Evolutionary conservation across 164 flowering plant species (phyloP), one percentile per base, ranked within the genome.

Genomic region (Taxillus chinensis): DNA sequence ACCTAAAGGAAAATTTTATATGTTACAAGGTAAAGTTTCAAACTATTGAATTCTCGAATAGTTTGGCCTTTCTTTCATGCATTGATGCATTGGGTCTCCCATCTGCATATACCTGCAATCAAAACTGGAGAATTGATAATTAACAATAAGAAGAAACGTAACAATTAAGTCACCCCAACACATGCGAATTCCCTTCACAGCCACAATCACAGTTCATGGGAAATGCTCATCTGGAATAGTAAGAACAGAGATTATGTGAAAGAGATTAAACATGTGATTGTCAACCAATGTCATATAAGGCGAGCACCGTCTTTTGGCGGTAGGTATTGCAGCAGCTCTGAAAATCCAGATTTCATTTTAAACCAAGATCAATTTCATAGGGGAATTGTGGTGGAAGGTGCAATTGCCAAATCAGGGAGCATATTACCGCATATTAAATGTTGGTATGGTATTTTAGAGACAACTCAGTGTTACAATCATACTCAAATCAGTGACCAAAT

Each of bases 321-420:
- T 82, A 38, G 91, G 92, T 64, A 89, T 85, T 43, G 86, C 76
- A 71, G 88, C 85, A 57, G 92, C 92, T 80, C 96, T 91, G 75
- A 12, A 64, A 66, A 60, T 16, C 61, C 60, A 50, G 39, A 51
- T 65, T 64, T 17, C 13, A 15, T 43, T 51, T 38, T 46, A 49
- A 13, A 39, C 58, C 3, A 41, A 62, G 50, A 7, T 48, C 13
- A 27, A 27, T 27, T 27, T 27, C 27, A 27, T 27, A 27, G 27
- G 2, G 2, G 27, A 27, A 27, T 27, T 27, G 27, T 27, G 1
- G 27, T 27, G 27, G 27, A 27, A 27, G 27, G 27, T 27, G 27
- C 2, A 0, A 27, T 27, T 27, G 2, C 1, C 27, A 27, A 27
- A 27, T 27, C 27, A 27, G 27, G 27, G 27, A 27, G 1, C 27